Evolutionary conservation across 441 rosid genomes (phyloP).

Genomic region (Gossypium davidsonii): DNA sequence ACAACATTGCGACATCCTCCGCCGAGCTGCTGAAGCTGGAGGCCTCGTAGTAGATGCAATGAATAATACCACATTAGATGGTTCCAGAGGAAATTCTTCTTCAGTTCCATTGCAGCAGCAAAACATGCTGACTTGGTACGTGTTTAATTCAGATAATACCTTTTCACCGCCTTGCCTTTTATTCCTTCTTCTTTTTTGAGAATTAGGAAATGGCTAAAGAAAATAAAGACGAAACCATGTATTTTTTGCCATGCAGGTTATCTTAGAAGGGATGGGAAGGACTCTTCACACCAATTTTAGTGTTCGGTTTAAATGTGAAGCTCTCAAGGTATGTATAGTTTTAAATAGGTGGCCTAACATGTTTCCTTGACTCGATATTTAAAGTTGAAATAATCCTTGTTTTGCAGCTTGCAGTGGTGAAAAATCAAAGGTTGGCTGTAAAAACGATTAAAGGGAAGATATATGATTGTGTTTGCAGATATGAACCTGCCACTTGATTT

Average conservation of each 20-base stretch:
- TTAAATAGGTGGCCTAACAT: not conserved
- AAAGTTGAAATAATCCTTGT: slow-evolving; percentile 9
- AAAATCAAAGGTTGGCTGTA: slow-evolving; percentile 92
- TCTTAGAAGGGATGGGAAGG: slow-evolving; percentile 99
- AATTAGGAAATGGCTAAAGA: not conserved
- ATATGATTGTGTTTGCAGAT: slow-evolving; percentile 91
- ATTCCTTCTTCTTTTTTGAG: not conserved
- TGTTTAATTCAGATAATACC: not conserved
- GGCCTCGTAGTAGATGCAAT: not conserved
- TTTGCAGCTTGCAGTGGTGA: slow-evolving; percentile 94
- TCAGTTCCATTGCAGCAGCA: slow-evolving; percentile 85
- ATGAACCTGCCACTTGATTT: slow-evolving; percentile 45
- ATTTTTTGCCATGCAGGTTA: slow-evolving; percentile 42
- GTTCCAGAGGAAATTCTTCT: slow-evolving; percentile 40
- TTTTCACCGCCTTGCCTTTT: not conserved
- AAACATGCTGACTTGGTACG: slow-evolving; percentile 90
- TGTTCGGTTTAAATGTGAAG: slow-evolving; percentile 78
- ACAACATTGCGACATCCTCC: slow-evolving; percentile 24
- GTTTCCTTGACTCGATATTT: not conserved
- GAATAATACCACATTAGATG: not conserved
- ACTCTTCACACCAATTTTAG: slow-evolving; percentile 86
- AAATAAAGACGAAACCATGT: not conserved
- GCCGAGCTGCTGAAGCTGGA: slow-evolving; percentile 24
- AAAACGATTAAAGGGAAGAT: slow-evolving; percentile 65
- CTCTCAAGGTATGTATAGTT: slow-evolving; percentile 53